Base-by-base conservation (phyloP, 495 filamentous ascomycete genomes). In the Opeltia flavorubescens region DNA sequence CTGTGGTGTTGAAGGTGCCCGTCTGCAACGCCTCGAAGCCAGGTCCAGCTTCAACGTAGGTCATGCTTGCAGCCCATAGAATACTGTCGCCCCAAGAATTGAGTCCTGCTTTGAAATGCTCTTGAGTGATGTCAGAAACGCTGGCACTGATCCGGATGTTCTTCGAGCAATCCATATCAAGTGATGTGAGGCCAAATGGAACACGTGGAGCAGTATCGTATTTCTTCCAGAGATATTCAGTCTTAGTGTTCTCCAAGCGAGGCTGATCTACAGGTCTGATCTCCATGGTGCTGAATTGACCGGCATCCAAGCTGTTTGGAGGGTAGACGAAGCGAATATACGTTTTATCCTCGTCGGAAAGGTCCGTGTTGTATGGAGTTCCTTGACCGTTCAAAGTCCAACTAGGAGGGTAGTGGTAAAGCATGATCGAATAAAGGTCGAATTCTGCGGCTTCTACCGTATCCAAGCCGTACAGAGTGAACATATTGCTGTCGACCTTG, bases 381-480 rank as follows among this genome's bases (percentile, higher is more conserved):
- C 43, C 46, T 26, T 29, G 29, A 24, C 50, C 50, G 24, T 52
- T 41, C n/a, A 33, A 20, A 2, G 52, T 55, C 20, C 36, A 43
- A 17, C 21, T 15, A 17, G 49, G 1, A 3, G 45, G 40, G 41
- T 45, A 49, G 29, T 35, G 30, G 38, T 55, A 55, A 25, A 49
- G 35, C 51, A 55, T 55, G 46, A 55, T 55, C n/a, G 52, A 55
- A n/a, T 35, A 31, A 8, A 13, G 26, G 30, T 55, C 52, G 27
- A 44, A 55, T 9, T 13, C 27, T 5, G 52, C 40, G 30, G 47
- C 15, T 6, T 42, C 13, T 6, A 39, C 47, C 20, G 44, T 36
- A 25, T 24, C 52, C 26, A 43, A 38, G 12, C 17, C 45, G 12
- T 29, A 24, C 5, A 18, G 25, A 9, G 20, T 26, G 38, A 55